phyloP scores from a whole-genome alignment of 495 filamentous ascomycete genomes.

The Aspergillus steynii region DNA sequence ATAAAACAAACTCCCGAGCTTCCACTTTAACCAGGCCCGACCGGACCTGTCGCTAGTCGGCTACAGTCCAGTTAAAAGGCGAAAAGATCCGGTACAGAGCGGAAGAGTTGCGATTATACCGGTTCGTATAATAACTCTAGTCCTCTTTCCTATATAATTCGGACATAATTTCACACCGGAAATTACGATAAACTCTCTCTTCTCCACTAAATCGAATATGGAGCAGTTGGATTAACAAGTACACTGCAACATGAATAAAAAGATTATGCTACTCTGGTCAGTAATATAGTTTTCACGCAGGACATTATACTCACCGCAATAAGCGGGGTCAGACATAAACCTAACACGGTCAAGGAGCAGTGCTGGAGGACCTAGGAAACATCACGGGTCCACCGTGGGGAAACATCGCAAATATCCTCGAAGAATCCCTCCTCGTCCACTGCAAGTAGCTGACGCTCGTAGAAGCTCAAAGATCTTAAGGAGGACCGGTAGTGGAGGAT shows the following conservation, averaged over 20 bases:
- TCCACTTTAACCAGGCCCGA: not conserved
- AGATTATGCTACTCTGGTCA: not conserved
- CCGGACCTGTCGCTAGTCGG: not conserved
- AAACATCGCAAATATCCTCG: not conserved
- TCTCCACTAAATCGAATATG: not conserved
- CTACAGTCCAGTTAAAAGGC: not conserved
- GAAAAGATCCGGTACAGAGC: not conserved
- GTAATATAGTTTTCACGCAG: not conserved
- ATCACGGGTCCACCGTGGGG: not conserved
- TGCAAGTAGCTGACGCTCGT: not conserved
- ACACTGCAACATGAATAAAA: not conserved
- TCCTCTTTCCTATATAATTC: not conserved
- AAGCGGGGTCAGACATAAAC: not conserved
- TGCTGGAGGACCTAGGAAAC: not conserved
- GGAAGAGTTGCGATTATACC: not conserved
- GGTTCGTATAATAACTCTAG: not conserved
- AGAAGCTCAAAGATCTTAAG: not conserved
- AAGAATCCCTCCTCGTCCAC: not conserved
- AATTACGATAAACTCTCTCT: not conserved
- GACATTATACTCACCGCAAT: not conserved
- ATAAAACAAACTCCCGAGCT: not conserved
- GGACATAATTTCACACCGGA: not conserved
- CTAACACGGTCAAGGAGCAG: not conserved
- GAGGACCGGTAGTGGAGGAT: not conserved
- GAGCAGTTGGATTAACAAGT: not conserved